Conservation (phyloP, 805 yeast genomes). For the Metschnikowia vanudenii region DNA sequence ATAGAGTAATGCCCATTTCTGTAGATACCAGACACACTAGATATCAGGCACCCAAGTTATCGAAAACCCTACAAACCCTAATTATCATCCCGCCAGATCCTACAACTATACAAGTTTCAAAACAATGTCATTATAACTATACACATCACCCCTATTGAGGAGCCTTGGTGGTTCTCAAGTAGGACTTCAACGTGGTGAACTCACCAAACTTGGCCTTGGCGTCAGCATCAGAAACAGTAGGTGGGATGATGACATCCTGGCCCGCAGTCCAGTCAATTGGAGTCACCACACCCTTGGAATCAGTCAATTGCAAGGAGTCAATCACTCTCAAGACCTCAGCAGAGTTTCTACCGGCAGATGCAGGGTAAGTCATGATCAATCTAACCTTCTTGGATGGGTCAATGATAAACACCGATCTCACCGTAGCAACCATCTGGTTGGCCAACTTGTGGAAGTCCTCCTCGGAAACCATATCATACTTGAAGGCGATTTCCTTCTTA, state of each 20-base stretch:
- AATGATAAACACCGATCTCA: conserved; percentile 69
- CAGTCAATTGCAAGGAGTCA: conserved; percentile 68
- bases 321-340: conserved; percentile 70
- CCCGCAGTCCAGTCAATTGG: conserved; percentile 76
- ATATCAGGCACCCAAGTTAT: too few species aligned
- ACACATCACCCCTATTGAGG: conserved; percentile 13
- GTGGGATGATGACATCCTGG: conserved; percentile 71
- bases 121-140: too few species aligned
- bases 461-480: conserved; percentile 69
- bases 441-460: conserved; percentile 66
- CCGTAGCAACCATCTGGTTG: conserved; percentile 63
- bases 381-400: conserved; percentile 66
- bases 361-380: conserved; percentile 65
- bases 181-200: conserved; percentile 59
- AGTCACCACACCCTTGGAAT: conserved; percentile 59
- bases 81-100: too few species aligned
- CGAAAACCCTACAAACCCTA: too few species aligned
- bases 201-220: conserved; percentile 63
- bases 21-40: too few species aligned
- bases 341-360: conserved; percentile 73
- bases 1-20: too few species aligned
- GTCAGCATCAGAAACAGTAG: conserved; percentile 56
- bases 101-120: too few species aligned
- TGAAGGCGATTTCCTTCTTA: conserved; percentile 55
- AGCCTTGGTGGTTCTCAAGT: conserved; percentile 54